phyloP scores from a whole-genome alignment of 169 alveolate species.

The Eimeria falciformis region DNA sequence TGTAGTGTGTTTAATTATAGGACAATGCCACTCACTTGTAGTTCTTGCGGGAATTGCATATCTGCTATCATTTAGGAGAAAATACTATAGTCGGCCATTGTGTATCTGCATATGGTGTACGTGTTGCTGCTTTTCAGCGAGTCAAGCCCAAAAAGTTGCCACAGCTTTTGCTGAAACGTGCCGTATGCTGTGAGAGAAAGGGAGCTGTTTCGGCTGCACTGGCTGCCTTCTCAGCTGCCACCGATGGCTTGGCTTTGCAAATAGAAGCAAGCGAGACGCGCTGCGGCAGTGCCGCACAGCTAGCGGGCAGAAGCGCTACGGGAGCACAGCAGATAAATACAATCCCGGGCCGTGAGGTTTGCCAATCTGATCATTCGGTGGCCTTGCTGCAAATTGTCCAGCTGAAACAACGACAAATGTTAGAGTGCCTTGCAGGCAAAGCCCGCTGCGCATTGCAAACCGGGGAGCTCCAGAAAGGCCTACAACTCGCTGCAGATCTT shows the following conservation, averaged over 20 bases:
- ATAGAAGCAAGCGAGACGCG: background rate
- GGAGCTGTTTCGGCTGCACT: background rate
- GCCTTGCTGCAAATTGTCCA: background rate
- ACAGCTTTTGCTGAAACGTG: background rate
- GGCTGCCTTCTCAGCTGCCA: conserved; percentile 21
- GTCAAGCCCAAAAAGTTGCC: background rate
- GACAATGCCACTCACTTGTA: no score
- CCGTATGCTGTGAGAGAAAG: conserved; percentile 4
- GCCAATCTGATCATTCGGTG: background rate
- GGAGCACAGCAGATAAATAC: no score
- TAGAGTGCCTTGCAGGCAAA: conserved; percentile 11
- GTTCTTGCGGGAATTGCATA: no score
- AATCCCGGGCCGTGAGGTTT: background rate
- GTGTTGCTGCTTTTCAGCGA: background rate
- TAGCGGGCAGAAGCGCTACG: no score
- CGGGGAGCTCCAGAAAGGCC: conserved; percentile 33
- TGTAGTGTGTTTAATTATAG: no score
- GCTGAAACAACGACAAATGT: background rate
- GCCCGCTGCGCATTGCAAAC: conserved; percentile 30
- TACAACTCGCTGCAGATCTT: conserved; percentile 32
- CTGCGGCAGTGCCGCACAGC: background rate
- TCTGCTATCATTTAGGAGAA: no score
- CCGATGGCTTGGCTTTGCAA: conserved; percentile 7
- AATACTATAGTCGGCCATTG: no score
- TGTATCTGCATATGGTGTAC: no score